Base-by-base conservation (phyloP, 257 asterid species). In the Nyctanthes arbortristis region DNA sequence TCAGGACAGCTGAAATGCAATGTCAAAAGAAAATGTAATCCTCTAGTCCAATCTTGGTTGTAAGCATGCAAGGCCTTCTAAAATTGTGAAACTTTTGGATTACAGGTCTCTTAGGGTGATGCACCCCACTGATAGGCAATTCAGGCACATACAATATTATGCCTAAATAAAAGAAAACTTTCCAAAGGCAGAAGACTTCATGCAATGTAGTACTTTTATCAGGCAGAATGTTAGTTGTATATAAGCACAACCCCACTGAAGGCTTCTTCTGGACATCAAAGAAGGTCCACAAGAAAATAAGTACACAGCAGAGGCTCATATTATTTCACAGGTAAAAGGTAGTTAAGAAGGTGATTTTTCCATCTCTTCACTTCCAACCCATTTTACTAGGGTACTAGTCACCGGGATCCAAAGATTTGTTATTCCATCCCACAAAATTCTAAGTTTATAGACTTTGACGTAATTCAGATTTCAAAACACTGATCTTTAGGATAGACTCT, bases 1-100 rank as follows among this genome's bases (percentile, higher is more conserved):
- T 39, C 59, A 37, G n/a, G 3, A 45, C 24, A 55, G 30, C 3
- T 43, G 63, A 34, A 29, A 37, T n/a, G 65, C 27, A 36, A 60
- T 34, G 57, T 43, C 24, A n/a, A 16, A 39, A 40, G 49, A 54
- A 71, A 65, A 68, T 25, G 47, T 47, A 16, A 45, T 14, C 55
- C n/a, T 10, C 55, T 16, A 5, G 55, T 45, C 55, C 55, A 16
- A n/a, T 22, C 55, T 45, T 45, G 55, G 55, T 24, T 4, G 55
- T 45, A n/a, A 45, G 25, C 55, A n/a, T 45, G 25, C n/a, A 45
- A 45, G n/a, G 55, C 54, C 7, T n/a, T 7, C 55, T 7, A 45
- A 45, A 10, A 45, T 10, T 10, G n/a, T 43, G 22, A 43, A 43
- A 24, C 20, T 0, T 43, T 4, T 14, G 24, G 54, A 43, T n/a